Conservation (phyloP, 345 rosid genomes). For the Triadica sebifera region DNA sequence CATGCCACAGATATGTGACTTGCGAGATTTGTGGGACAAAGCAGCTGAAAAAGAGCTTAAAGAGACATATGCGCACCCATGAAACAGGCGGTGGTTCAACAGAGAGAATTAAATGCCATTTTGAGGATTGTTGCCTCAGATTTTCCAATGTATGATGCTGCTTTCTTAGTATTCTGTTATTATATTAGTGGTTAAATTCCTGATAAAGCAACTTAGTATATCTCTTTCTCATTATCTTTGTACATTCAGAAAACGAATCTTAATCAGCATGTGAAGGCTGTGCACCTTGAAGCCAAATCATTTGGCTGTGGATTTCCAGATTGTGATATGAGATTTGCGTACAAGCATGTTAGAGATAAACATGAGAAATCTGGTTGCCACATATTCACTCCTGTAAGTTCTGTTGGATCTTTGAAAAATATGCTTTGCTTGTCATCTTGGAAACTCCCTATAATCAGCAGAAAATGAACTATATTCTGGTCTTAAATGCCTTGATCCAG, state of each 20-base stretch:
- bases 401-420: neutral
- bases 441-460: neutral
- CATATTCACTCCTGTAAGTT: slow-evolving; percentile 55
- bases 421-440: neutral
- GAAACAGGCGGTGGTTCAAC: slow-evolving; percentile 32
- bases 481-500: slow-evolving; percentile 31
- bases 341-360: slow-evolving; percentile 74
- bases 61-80: slow-evolving; percentile 67
- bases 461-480: neutral
- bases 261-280: slow-evolving; percentile 63
- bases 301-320: slow-evolving; percentile 54
- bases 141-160: slow-evolving; percentile 59
- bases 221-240: neutral
- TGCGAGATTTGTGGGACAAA: slow-evolving; percentile 68
- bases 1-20: slow-evolving; percentile 54
- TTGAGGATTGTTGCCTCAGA: slow-evolving; percentile 54
- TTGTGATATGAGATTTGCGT: slow-evolving; percentile 71
- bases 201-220: too few species aligned
- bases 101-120: slow-evolving; percentile 49
- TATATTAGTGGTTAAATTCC: neutral
- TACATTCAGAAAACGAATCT: slow-evolving; percentile 64
- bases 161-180: neutral
- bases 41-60: slow-evolving; percentile 70
- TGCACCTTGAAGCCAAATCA: slow-evolving; percentile 51
- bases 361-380: slow-evolving; percentile 66